Base-by-base conservation (phyloP, 2,329 filamentous ascomycete genomes). In the Fusarium albosuccineum region DNA sequence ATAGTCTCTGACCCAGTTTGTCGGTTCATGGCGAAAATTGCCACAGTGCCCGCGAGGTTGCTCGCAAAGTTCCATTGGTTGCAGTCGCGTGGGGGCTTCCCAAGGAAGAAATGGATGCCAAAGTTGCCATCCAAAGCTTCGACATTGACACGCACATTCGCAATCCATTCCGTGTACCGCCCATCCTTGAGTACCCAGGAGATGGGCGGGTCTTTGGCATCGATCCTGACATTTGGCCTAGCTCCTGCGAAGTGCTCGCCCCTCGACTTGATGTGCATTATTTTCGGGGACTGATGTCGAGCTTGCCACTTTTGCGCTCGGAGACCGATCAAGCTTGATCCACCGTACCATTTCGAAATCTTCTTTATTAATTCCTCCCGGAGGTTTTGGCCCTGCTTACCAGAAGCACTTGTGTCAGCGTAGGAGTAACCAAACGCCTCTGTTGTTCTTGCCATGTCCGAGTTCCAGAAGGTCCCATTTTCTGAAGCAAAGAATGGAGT, bases 351-450 rank as follows among this genome's bases (percentile, higher is more conserved):
- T 13, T 67, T 68, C 72, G 92, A 92, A 68, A 94, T 76, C 73
- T 79, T 77, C 62, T 73, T 75, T 72, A 79, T 64, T 71, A 77
- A 65, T 73, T 77, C 66, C 75, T 79, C 53, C 68, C 74, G 73
- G 3, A 76, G 46, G n/a, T 72, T 72, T 41, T 73, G 62, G 8
- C 63, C 58, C 17, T 70, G 68, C n/a, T 66, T 68, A 0, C 68
- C 55, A 3, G 73, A 67, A 9, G 70, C 49, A 52, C 72, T 73
- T 14, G 81, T 86, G 68, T 95, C 92, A 0, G 88, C 83, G 73
- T 97, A 97, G 0, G 88, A 89, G 75, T 96, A 96, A 13, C 89
- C 89, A 76, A 96, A 91, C 2, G 80, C 81, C 27, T 83, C 82
- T 7, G 86, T 87, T 40, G 85, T 82, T 30, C 90, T 85, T 11